These are phyloP conservation scores for Venustampulla echinocandica DNA, from an alignment of 495 filamentous ascomycete species.

Conservation along the genomic window DNA sequence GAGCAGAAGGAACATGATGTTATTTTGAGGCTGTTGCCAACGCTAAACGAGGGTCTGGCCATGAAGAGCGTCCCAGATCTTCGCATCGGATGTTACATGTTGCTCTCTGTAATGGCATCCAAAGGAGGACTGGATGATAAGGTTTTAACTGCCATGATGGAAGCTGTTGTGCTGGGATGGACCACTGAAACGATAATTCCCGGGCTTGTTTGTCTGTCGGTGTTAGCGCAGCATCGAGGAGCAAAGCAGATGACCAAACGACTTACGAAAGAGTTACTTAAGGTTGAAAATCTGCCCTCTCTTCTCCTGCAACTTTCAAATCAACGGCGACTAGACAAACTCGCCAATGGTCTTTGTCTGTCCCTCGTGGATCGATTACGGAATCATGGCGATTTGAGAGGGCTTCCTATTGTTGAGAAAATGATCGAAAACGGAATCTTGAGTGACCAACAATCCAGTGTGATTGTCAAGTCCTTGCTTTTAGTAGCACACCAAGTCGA, in stretches of 20 bases:
- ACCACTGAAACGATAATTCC: constrained; percentile 57
- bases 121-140: constrained; percentile 70
- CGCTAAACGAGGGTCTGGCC: constrained; percentile 64
- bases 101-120: constrained; percentile 71
- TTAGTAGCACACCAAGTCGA: constrained; percentile 44
- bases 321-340: constrained; percentile 59
- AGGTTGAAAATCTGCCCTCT: constrained; percentile 47
- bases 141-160: constrained; percentile 73
- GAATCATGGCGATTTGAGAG: constrained; percentile 48
- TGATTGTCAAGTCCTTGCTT: constrained; percentile 55
- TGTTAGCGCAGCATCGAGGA: constrained; percentile 66
- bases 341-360: constrained; percentile 63
- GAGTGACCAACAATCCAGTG: constrained; percentile 48
- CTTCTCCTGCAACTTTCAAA: constrained; percentile 52
- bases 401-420: constrained; percentile 47
- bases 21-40: constrained; percentile 61
- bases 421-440: constrained; percentile 55
- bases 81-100: constrained; percentile 81
- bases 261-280: constrained; percentile 60
- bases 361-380: constrained; percentile 56
- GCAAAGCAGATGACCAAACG: constrained; percentile 58
- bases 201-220: constrained; percentile 71
- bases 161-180: constrained; percentile 70
- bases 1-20: constrained; percentile 70
- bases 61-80: constrained; percentile 67